Percentiles rank a stretch among this genome's conserved stretches.
Evolutionary conservation across 192 early-diverging fungal genomes (phyloP).

Genomic region (Mortierella hygrophila): DNA sequence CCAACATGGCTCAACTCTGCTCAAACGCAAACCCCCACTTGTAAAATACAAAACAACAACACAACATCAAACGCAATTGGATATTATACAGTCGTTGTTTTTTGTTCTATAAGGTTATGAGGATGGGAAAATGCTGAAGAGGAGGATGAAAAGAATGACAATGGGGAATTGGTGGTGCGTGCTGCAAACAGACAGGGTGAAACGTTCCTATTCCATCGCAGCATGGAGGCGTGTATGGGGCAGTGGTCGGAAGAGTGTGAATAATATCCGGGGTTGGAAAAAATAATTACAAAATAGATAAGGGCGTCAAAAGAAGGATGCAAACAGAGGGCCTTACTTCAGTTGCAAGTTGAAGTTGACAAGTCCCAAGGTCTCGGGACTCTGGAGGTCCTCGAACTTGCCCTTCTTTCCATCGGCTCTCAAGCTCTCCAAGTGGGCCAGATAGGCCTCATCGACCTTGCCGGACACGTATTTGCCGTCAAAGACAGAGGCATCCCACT

Average conservation of each 20-base stretch:
- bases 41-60: not conserved
- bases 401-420: conserved; percentile 65
- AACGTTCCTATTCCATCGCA: too few relatives aligned
- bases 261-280: not conserved
- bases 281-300: not conserved
- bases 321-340: conserved; percentile 16
- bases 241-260: not conserved
- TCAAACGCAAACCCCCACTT: not conserved
- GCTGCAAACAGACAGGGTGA: not conserved
- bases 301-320: not conserved
- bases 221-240: not conserved
- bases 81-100: conserved; percentile 30
- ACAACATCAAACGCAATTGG: not conserved
- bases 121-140: not conserved
- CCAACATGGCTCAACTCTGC: not conserved
- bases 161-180: not conserved
- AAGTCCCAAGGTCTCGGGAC: conserved; percentile 50
- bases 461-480: conserved; percentile 95
- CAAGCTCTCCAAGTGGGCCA: conserved; percentile 65
- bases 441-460: conserved; percentile 76
- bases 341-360: conserved; percentile 49
- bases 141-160: not conserved
- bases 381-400: conserved; percentile 39
- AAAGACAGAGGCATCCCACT: conserved; percentile 98
- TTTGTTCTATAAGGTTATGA: conserved; percentile 7